Evolutionary conservation across 2,329 filamentous ascomycete species (phyloP), one percentile per base, ranked within the genome.

Genomic region (Elsinoe australis): DNA sequence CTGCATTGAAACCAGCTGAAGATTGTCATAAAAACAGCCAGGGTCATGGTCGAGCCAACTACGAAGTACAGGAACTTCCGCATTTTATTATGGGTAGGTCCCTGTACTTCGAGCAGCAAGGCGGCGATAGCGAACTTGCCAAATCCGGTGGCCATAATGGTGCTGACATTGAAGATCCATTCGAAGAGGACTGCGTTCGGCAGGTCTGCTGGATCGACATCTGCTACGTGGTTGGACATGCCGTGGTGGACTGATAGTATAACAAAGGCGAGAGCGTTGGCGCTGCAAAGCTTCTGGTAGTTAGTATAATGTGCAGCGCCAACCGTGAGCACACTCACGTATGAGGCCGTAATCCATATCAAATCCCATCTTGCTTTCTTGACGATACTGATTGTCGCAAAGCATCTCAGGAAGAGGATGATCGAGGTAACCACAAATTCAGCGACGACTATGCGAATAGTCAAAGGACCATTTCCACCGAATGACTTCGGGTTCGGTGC

Each of bases 1-100:
- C 33, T 35, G 31, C 44, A 47, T n/a, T 47, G 44, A 19, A 47
- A 47, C 44, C 44, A 47, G 15, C 31, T 14, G 17, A 47, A 47
- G 9, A 47, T 47, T 14, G 32, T 35, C 33, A 33, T 26, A 14
- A 47, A 47, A 9, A 47, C 18, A 17, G 19, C 32, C 19, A 32
- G 28, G 17, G 33, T 24, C 44, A 47, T 47, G 10, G 29, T 33
- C n/a, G 44, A 35, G 10, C 44, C 44, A 15, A 21, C 29, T 10
- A 47, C 28, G 17, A 47, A 47, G 28, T 22, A 47, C 5, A 47
- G 19, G n/a, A 47, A 47, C 9, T 26, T 12, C n/a, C 44, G 28
- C 2, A 21, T 33, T 22, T 47, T 24, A 7, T 21, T 18, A 21
- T 47, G 29, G 4, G 44, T 47, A 19, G 29, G 44, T 12, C 44